A percentile compares a stretch with the other conserved stretches of the same genome.
Conservation (phyloP, 768 basidiomycete species). For the Amanita rimosa region DNA sequence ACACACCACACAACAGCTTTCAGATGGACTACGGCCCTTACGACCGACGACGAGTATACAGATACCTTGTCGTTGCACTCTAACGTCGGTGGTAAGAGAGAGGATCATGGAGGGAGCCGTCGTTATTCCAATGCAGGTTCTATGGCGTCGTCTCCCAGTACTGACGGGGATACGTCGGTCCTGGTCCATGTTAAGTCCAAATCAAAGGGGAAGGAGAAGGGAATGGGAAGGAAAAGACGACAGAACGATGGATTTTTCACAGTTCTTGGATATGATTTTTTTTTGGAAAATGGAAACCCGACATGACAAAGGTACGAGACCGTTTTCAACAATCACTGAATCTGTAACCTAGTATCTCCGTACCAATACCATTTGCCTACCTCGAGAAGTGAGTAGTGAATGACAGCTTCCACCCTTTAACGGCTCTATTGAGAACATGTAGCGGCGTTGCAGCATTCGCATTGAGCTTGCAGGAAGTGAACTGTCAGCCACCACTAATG, state of each 20-base stretch:
- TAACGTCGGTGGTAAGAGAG: neutral
- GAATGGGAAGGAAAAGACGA: neutral
- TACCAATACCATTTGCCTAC: too few species aligned
- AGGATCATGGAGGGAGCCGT: neutral
- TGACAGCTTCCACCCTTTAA: too few species aligned
- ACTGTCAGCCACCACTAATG: too few species aligned
- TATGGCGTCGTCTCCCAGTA: neutral
- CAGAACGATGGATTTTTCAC: neutral
- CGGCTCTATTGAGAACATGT: too few species aligned
- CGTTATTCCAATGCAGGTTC: neutral
- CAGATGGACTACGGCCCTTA: neutral
- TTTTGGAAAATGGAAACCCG: constrained; percentile 1
- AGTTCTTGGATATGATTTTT: neutral
- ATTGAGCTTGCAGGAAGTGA: too few species aligned
- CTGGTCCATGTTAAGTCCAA: neutral
- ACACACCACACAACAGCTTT: neutral
- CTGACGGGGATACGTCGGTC: neutral
- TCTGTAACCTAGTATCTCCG: too few species aligned
- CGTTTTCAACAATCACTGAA: too few species aligned
- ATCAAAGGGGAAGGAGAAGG: neutral
- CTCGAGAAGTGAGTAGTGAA: too few species aligned
- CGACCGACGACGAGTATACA: neutral
- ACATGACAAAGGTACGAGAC: too few species aligned
- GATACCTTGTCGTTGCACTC: constrained; percentile 3
- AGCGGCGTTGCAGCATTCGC: too few species aligned